Evolutionary conservation across 106 monocot species (phyloP), one percentile per base, ranked within the genome.

Genomic region (Dioscorea alata): DNA sequence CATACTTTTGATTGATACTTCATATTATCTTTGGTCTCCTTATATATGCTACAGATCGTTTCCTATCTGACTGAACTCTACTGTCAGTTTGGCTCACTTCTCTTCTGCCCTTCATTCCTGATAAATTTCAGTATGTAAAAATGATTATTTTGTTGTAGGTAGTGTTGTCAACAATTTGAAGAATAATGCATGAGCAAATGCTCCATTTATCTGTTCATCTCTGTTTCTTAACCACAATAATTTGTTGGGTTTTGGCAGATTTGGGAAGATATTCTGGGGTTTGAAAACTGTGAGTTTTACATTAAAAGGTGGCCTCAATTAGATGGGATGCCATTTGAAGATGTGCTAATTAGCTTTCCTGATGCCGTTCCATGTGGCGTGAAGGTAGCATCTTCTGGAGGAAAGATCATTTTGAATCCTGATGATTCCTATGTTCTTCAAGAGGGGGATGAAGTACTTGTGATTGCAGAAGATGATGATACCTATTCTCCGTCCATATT

Each of bases 401-500:
- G 87, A 68, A 87, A 83, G 69, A 87, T 87, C 35, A 83, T 83
- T 73, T 77, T 83, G 31, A 87, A 87, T 59, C 87, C 87, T 19
- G 87, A 87, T 63, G 87, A 87, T 71, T 76, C 63, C 51, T 83
- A 87, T 74, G 59, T 83, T 77, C 77, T 87, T 22, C 87, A 87
- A 67, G 87, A 87, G 71, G 83, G 82, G 5, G 87, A 87, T 76
- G 87, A 87, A 80, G 66, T 87, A 22, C 80, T 87, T 64, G 87
- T 83, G 48, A 87, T 87, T 68, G 87, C 87, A 57, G 87, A 87
- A 70, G 87, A 87, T 83, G 87, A 87, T 72, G 87, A 87, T 72
- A 80, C 80, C 25, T 87, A 87, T 80, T 51, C 87, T 73, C 87
- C 87, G 59, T 32, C 71, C 23, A 50, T 64, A 72, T 63, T 80